Conservation (phyloP, 2,329 filamentous ascomycete species). For the Fusarium transvaalense region DNA sequence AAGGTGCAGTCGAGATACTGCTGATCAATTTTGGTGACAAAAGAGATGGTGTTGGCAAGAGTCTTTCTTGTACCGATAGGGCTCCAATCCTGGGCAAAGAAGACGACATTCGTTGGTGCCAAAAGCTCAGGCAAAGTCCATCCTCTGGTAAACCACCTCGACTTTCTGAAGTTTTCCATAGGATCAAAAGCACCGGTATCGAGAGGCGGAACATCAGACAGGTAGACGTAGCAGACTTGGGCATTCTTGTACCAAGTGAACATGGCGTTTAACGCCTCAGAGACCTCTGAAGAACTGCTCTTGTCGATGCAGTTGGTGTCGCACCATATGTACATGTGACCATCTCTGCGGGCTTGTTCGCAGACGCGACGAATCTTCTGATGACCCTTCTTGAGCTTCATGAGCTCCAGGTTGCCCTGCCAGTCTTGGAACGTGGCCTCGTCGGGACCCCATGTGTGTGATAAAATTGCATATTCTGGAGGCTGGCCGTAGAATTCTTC, state of each 20-base stretch:
- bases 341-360: constrained; percentile 30
- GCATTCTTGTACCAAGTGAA: constrained; percentile 31
- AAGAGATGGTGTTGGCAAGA: constrained; percentile 26
- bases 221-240: constrained; percentile 16
- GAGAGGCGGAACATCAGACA: constrained; percentile 6
- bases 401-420: constrained; percentile 28
- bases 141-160: constrained; percentile 24
- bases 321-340: constrained; percentile 28
- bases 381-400: constrained; percentile 26
- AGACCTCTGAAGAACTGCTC: constrained; percentile 29
- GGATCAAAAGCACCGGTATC: constrained; percentile 23
- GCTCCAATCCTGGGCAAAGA: constrained; percentile 27
- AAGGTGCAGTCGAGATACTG: constrained; percentile 30
- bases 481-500: constrained; percentile 45
- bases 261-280: constrained; percentile 28
- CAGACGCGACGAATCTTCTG: constrained; percentile 30
- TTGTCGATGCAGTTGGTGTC: constrained; percentile 39
- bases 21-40: constrained; percentile 25
- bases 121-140: constrained; percentile 29
- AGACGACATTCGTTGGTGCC: constrained; percentile 21
- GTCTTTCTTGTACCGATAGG: constrained; percentile 22
- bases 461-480: constrained; percentile 51
- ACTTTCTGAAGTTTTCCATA: constrained; percentile 13
- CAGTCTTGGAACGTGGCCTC: constrained; percentile 47
- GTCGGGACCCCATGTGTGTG: constrained; percentile 50